These are phyloP conservation scores for Colletotrichum magnum DNA, from an alignment of 2,329 filamentous ascomycete species.

Conservation along the genomic window DNA sequence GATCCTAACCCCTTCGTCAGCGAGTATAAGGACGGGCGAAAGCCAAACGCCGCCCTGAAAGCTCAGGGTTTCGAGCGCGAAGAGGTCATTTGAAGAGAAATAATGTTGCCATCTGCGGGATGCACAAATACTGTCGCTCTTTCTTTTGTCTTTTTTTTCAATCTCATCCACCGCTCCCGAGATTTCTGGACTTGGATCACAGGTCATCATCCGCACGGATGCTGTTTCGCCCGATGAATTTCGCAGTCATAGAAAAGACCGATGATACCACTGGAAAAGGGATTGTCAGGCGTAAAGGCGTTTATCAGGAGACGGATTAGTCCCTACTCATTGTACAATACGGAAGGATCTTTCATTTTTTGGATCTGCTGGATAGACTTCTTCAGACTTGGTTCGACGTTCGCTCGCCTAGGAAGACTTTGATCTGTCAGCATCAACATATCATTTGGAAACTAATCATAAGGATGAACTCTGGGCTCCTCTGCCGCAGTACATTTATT, in stretches of 20 bases:
- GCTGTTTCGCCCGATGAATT: constrained; percentile 4
- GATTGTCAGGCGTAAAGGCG: constrained; percentile 29
- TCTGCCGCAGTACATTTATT: not conserved
- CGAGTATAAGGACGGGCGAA: constrained; percentile 79
- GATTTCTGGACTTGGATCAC: not conserved
- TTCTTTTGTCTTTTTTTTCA: not conserved
- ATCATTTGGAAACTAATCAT: no score
- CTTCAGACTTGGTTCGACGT: not conserved
- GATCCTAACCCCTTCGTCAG: constrained; percentile 96
- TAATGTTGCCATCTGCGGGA: not conserved
- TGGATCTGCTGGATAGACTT: not conserved
- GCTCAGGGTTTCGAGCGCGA: constrained; percentile 85
- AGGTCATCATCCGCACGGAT: not conserved
- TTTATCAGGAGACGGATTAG: constrained; percentile 18
- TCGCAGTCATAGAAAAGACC: constrained; percentile 2
- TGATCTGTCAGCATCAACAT: no score
- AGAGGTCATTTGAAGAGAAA: constrained; percentile 76
- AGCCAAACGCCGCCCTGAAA: constrained; percentile 77
- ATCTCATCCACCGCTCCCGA: no score
- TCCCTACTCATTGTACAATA: constrained; percentile 36
- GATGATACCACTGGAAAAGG: constrained; percentile 36
- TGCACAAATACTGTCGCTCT: not conserved
- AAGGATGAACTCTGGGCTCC: no score
- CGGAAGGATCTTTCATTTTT: not conserved
- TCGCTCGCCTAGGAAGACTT: not conserved